These are phyloP conservation scores for Poronia punctata DNA, from an alignment of 495 filamentous ascomycete species.

Conservation along the genomic window DNA sequence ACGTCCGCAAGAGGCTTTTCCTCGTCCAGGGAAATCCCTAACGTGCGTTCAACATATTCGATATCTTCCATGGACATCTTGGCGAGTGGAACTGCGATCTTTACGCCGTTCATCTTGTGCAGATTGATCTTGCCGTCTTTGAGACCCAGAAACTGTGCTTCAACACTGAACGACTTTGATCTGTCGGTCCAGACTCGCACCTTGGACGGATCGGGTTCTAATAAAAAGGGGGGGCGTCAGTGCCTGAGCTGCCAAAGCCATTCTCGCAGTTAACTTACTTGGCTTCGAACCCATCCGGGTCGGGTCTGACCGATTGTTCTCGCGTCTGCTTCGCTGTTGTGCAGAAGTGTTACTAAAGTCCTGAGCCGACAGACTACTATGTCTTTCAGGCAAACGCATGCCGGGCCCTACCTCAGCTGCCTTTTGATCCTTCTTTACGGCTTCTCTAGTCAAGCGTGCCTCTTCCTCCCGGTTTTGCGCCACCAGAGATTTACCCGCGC, in stretches of 20 bases:
- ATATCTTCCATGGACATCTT: slow-evolving; percentile 96
- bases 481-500: slow-evolving; percentile 62
- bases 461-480: slow-evolving; percentile 84
- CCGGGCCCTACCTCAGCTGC: slow-evolving; percentile 73
- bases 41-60: slow-evolving; percentile 82
- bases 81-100: slow-evolving; percentile 88
- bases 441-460: slow-evolving; percentile 68
- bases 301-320: slow-evolving; percentile 49
- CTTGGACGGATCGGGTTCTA: slow-evolving; percentile 79
- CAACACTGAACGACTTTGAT: slow-evolving; percentile 91
- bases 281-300: slow-evolving; percentile 51
- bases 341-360: slow-evolving; percentile 51
- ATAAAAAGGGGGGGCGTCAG: not conserved
- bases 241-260: not conserved
- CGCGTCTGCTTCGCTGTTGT: slow-evolving; percentile 64
- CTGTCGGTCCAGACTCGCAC: slow-evolving; percentile 91
- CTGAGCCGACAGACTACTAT: slow-evolving; percentile 54
- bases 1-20: slow-evolving; percentile 91
- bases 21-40: slow-evolving; percentile 87
- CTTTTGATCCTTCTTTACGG: slow-evolving; percentile 52
- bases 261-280: slow-evolving; percentile 50
- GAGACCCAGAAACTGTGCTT: slow-evolving; percentile 91
- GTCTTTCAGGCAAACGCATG: slow-evolving; percentile 60
- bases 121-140: slow-evolving; percentile 95
- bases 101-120: slow-evolving; percentile 95